Percentiles rank a stretch among this genome's conserved stretches.
These are phyloP conservation scores for Thymus quinquecostatus DNA, from an alignment of 257 asterid genomes.

Conservation along the genomic window DNA sequence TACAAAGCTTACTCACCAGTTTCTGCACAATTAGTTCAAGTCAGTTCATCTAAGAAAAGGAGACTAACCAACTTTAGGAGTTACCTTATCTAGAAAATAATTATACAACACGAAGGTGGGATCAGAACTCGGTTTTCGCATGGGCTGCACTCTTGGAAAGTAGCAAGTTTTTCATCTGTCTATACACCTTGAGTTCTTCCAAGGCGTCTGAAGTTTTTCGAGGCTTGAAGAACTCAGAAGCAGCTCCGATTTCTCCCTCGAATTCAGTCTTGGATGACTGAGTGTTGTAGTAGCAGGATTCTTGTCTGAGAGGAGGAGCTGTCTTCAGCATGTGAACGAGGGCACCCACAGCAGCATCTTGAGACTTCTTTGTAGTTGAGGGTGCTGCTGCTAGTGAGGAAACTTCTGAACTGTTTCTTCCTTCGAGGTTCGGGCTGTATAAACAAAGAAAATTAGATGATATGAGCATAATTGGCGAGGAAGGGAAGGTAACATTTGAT, in stretches of 20 bases:
- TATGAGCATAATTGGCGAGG: not conserved
- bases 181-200: slow-evolving; percentile 83
- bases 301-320: slow-evolving; percentile 85
- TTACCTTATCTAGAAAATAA: slow-evolving; percentile 17
- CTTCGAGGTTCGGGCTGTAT: slow-evolving; percentile 55
- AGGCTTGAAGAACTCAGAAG: slow-evolving; percentile 62
- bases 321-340: slow-evolving; percentile 89
- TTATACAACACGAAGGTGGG: slow-evolving; percentile 17
- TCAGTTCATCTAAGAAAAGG: slow-evolving; percentile 3
- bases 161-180: slow-evolving; percentile 69
- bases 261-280: slow-evolving; percentile 42
- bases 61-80: slow-evolving; percentile 11
- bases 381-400: slow-evolving; percentile 52
- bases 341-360: slow-evolving; percentile 86
- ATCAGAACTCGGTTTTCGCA: slow-evolving; percentile 35
- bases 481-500: not conserved
- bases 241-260: slow-evolving; percentile 50
- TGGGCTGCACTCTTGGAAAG: slow-evolving; percentile 69
- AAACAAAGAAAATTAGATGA: slow-evolving; percentile 19
- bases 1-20: slow-evolving; percentile 22
- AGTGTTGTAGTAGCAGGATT: slow-evolving; percentile 53
- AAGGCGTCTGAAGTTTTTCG: slow-evolving; percentile 81
- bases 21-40: slow-evolving; percentile 9
- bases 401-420: slow-evolving; percentile 58
- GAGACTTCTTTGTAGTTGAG: slow-evolving; percentile 63